Evolutionary conservation across 1,139 yeast species (phyloP), one percentile per base, ranked within the genome.

Genomic region (Lodderomyces orthopsilosis): DNA sequence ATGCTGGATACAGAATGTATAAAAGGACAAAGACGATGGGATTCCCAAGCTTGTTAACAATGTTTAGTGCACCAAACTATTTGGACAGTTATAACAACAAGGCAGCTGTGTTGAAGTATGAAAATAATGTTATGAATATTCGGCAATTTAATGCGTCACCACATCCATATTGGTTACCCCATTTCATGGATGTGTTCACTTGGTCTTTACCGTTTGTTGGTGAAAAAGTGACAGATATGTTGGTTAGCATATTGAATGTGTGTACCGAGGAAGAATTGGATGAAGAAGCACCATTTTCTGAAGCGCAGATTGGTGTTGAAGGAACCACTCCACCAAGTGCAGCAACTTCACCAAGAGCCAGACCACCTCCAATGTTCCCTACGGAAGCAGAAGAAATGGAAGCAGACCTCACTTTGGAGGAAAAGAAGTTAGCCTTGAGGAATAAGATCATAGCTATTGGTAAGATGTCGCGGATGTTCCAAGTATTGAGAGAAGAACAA

Each of bases 201-300:
- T 93, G 98, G 98, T 88, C 96, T 3, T 71, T 93, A 48, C 98
- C 98, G 6, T 93, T 93, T 71, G 98, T 93, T 33, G 98, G 98
- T n/a, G 97, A 93, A 66, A 81, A 90, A 54, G 85, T 91, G 46
- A 88, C 96, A 14, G 98, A 93, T 59, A 91, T 93, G 87, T 75
- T 93, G 59, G 89, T 90, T 27, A 81, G 95, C 1, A 87, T 93
- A 39, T 75, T 93, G 60, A 91, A 91, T 63, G 89, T 93, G 45
- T 93, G 98, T 68, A 87, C 97, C 1, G 95, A 90, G 58, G 97
- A 93, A 59, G 98, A 93, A 63, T 74, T 93, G 48, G 94, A 84
- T 47, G 93, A 85, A 53, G 91, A 83, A 13, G 75, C 83, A 0
- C 76, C 77, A 22, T 59, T 76, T 37, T 68, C 46, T 3, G 54